A percentile compares a stretch with the other conserved stretches of the same genome.
These are phyloP conservation scores for Talaromyces rugulosus DNA, from an alignment of 2,329 filamentous ascomycete species.

Conservation along the genomic window DNA sequence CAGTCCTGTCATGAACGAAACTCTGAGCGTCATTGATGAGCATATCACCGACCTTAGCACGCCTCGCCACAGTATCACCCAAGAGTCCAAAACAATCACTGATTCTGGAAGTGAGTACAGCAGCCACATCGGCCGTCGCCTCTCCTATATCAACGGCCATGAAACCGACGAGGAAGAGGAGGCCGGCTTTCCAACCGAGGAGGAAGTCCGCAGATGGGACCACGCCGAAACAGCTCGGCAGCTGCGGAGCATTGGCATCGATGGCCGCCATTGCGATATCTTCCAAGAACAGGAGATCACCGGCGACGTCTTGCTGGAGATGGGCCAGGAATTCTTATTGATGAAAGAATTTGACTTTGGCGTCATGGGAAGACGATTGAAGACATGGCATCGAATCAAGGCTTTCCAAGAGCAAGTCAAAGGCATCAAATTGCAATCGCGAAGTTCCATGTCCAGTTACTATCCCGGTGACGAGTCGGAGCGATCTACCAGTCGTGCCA, in stretches of 20 bases:
- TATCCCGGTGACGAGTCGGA: slow-evolving; percentile 39
- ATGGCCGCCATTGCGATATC: slow-evolving; percentile 85
- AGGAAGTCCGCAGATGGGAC: slow-evolving; percentile 76
- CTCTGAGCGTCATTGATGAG: slow-evolving; percentile 91
- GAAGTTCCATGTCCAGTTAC: slow-evolving; percentile 36
- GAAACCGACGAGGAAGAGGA: slow-evolving; percentile 97
- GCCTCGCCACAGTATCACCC: slow-evolving; percentile 52
- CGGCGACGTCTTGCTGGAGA: slow-evolving; percentile 85
- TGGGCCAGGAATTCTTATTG: slow-evolving; percentile 93
- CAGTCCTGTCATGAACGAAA: slow-evolving; percentile 86
- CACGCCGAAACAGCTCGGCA: slow-evolving; percentile 83
- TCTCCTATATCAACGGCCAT: slow-evolving; percentile 89
- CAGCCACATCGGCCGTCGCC: slow-evolving; percentile 66
- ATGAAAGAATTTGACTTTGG: slow-evolving; percentile 94
- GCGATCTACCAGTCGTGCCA: slow-evolving; percentile 39
- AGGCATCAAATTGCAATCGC: slow-evolving; percentile 47
- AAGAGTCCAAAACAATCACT: slow-evolving; percentile 54
- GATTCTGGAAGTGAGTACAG: slow-evolving; percentile 92
- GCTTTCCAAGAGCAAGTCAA: slow-evolving; percentile 81
- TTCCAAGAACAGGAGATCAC: slow-evolving; percentile 95
- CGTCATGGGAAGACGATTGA: slow-evolving; percentile 80
- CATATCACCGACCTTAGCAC: slow-evolving; percentile 84
- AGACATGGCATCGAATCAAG: slow-evolving; percentile 97
- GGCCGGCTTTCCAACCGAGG: slow-evolving; percentile 61
- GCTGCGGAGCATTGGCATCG: slow-evolving; percentile 77